Conservation (phyloP, 768 basidiomycete genomes). For the Mycena latifolia region DNA sequence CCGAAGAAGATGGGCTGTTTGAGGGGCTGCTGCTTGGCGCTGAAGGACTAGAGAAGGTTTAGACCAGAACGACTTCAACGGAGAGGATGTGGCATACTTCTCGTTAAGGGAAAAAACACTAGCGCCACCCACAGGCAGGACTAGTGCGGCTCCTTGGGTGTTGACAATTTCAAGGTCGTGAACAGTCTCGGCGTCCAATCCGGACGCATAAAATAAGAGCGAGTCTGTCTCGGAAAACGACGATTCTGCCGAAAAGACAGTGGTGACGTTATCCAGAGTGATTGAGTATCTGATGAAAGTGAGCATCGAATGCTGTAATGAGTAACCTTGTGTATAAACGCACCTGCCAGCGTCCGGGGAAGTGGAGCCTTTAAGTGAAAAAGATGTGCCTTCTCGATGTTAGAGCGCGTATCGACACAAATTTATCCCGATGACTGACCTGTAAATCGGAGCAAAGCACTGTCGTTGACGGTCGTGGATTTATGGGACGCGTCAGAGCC, state of each 20-base stretch:
- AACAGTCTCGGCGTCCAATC: constrained; percentile 60
- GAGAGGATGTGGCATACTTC: constrained; percentile 43
- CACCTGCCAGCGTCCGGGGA: constrained; percentile 71
- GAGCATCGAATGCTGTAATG: constrained; percentile 21
- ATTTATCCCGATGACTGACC: constrained; percentile 51
- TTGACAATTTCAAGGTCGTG: constrained; percentile 73
- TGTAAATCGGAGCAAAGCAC: constrained; percentile 55
- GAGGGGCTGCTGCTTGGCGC: constrained; percentile 23
- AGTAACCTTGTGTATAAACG: constrained; percentile 55
- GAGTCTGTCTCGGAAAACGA: constrained; percentile 64
- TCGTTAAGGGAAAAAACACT: constrained; percentile 47
- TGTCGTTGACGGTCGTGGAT: constrained; percentile 59
- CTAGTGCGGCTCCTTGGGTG: constrained; percentile 63
- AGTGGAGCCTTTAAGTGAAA: constrained; percentile 70
- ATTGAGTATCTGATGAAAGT: constrained; percentile 30
- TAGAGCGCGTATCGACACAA: constrained; percentile 16
- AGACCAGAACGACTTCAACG: constrained; percentile 1
- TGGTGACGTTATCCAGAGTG: constrained; percentile 59
- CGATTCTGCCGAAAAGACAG: constrained; percentile 62
- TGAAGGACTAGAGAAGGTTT: constrained; percentile 6
- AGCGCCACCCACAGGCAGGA: constrained; percentile 63
- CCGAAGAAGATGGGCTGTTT: constrained; percentile 33
- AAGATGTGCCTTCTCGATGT: constrained; percentile 64
- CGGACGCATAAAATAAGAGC: constrained; percentile 74
- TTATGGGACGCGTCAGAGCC: constrained; percentile 38